Evolutionary conservation across 805 yeast genomes (phyloP).

Genomic region (Kregervanrija pseudodelftensis): DNA sequence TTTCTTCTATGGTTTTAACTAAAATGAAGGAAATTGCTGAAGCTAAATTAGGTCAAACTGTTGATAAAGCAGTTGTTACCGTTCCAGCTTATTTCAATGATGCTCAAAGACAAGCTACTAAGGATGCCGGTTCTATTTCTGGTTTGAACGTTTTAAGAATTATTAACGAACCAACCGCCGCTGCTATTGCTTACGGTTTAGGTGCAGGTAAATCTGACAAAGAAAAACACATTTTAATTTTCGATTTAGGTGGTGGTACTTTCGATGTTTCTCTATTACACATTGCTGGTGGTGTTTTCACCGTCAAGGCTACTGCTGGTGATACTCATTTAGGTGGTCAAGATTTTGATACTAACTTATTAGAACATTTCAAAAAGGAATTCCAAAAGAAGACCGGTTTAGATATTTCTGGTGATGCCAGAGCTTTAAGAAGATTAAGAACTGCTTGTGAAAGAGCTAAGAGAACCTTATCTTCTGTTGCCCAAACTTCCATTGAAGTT

Average conservation of each 20-base stretch:
- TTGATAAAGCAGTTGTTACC: slow-evolving; percentile 69
- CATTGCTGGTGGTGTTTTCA: slow-evolving; percentile 94
- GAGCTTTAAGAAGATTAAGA: slow-evolving; percentile 97
- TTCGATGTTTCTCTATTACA: slow-evolving; percentile 92
- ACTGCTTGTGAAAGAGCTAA: slow-evolving; percentile 99
- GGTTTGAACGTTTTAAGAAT: slow-evolving; percentile 73
- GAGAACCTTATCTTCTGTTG: slow-evolving; percentile 94
- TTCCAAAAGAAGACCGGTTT: slow-evolving; percentile 87
- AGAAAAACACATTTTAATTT: slow-evolving; percentile 85
- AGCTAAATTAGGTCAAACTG: slow-evolving; percentile 64
- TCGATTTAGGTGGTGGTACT: slow-evolving; percentile 99
- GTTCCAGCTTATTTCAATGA: slow-evolving; percentile 79
- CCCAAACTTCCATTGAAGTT: slow-evolving; percentile 94
- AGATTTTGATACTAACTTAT: slow-evolving; percentile 95
- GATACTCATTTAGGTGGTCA: slow-evolving; percentile 99
- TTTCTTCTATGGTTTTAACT: slow-evolving; percentile 70
- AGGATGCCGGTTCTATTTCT: slow-evolving; percentile 76
- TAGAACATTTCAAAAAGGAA: slow-evolving; percentile 86
- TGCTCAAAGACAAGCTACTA: slow-evolving; percentile 76
- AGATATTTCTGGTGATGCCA: slow-evolving; percentile 84
- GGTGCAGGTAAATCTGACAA: slow-evolving; percentile 79
- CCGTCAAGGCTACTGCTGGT: slow-evolving; percentile 98
- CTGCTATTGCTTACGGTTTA: slow-evolving; percentile 98
- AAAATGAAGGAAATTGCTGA: slow-evolving; percentile 81
- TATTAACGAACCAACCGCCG: slow-evolving; percentile 86